Base-by-base conservation (phyloP, 768 basidiomycete species). In the Naganishia onofrii region DNA sequence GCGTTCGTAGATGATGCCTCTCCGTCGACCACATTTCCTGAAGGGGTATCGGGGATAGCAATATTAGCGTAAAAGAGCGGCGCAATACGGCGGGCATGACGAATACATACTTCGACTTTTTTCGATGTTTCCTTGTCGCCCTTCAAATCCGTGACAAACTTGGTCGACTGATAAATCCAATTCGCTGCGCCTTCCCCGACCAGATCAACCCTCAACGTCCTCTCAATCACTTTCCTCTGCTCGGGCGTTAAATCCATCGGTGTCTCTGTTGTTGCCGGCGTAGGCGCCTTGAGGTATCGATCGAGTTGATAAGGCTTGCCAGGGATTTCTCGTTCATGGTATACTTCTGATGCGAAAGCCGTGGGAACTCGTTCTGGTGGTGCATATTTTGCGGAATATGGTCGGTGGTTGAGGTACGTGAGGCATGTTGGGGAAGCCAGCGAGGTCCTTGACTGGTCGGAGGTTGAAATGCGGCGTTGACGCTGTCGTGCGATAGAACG, bases 11-110 rank as follows among this genome's bases (percentile, higher is more conserved):
- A 80, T 98, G 94, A 78, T 91, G 92, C 82, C 90, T 90, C 81
- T 98, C 94, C 78, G 92, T 92, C 38, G 92, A 87, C 93, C 93
- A 97, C 94, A 98, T 98, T 70, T 91, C 89, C 93, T 97, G 66
- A 51, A 29, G 23, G 48, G 23, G n/a, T n/a, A n/a, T n/a, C 5
- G 6, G 8, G 15, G 13, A 15, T 23, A 12, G 32, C 7, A 17
- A 17, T 1, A 54, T 38, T 29, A 68, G n/a, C 23, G 23, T 23
- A 36, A 55, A 21, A 17, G 21, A 3, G 32, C 21, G 15, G 10
- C n/a, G 26, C 12, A 21, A n/a, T 0, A 5, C n/a, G 32, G 19
- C 17, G 29, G 29, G n/a, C n/a, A n/a, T 29, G 52, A 66, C n/a
- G 69, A 48, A 55, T 46, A 81, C 86, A 71, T 72, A 88, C 93